Evolutionary conservation across 805 yeast species (phyloP).

Genomic region (Candida loeiensis): DNA sequence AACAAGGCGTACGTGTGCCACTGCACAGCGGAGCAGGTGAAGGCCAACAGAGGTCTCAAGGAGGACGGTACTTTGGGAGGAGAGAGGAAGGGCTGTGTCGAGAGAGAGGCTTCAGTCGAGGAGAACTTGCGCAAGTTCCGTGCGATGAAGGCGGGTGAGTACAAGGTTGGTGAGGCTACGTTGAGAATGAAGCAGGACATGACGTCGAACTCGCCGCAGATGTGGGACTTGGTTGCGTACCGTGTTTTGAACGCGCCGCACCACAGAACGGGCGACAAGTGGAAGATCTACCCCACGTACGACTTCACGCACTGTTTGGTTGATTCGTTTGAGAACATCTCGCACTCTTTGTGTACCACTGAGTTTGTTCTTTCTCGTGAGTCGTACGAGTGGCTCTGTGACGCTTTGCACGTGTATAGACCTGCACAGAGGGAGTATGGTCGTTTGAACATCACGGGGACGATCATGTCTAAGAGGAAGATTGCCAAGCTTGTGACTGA

Average conservation of each 20-base stretch:
- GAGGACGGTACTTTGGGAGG: slow-evolving; percentile 95
- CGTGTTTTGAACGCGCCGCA: slow-evolving; percentile 90
- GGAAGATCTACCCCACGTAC: slow-evolving; percentile 98
- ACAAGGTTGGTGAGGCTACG: slow-evolving; percentile 87
- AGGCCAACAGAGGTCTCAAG: slow-evolving; percentile 83
- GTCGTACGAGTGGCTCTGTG: slow-evolving; percentile 98
- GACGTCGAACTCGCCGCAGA: slow-evolving; percentile 88
- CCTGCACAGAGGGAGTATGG: slow-evolving; percentile 99
- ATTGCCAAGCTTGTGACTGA: slow-evolving; percentile 88
- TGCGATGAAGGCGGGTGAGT: slow-evolving; percentile 86
- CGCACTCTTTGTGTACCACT: slow-evolving; percentile 94
- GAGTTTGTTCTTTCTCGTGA: slow-evolving; percentile 91
- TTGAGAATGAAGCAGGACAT: slow-evolving; percentile 96
- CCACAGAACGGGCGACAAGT: slow-evolving; percentile 93
- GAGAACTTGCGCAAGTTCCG: slow-evolving; percentile 78
- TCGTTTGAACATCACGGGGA: slow-evolving; percentile 90
- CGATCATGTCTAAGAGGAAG: slow-evolving; percentile 91
- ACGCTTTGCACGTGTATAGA: slow-evolving; percentile 87
- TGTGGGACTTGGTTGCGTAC: slow-evolving; percentile 99
- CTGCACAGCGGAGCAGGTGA: slow-evolving; percentile 88
- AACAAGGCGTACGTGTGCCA: slow-evolving; percentile 90
- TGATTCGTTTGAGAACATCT: slow-evolving; percentile 93
- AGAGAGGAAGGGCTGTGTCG: slow-evolving; percentile 76
- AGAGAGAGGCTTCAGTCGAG: slow-evolving; percentile 68
- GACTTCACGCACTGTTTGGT: slow-evolving; percentile 99